Base-by-base conservation (phyloP, 2,329 filamentous ascomycete genomes). In the Claviceps sp. region DNA sequence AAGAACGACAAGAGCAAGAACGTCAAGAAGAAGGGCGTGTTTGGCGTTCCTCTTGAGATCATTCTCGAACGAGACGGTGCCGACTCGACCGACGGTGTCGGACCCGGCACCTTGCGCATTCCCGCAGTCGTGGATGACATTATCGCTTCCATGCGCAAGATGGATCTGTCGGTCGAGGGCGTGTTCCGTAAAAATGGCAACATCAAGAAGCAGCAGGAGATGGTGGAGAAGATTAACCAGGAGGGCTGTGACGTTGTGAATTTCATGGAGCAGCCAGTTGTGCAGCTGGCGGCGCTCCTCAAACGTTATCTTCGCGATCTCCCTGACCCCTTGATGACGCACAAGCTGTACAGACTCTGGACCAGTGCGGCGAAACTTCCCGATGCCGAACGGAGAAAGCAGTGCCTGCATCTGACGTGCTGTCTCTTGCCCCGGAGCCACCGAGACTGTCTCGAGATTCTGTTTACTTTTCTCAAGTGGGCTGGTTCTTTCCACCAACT, bases 171-270 rank as follows among this genome's bases (percentile, higher is more conserved):
- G 1, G 89, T 98, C 1, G 93, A 98, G 68, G 93, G 93, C 61
- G 90, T 98, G 22, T 98, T 98, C 80, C 84, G 93, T 60, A 98
- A 98, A 77, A 98, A 97, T 62, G 93, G 93, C 60, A 98, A 97
- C 68, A 96, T 98, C 71, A 91, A 93, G 67, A 87, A 90, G 59
- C 76, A 96, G 45, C 88, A 87, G 59, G 90, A 95, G 56, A 75
- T 94, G 6, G 84, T 89, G 41, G 88, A 94, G 52, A 76, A 84
- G 60, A 89, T 98, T 57, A 93, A 98, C 66, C 81, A 81, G 45
- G 85, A 89, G 51, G 91, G 89, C 43, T 87, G 86, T 55, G 89
- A 94, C 58, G 81, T 84, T 52, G 84, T 95, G 52, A 89, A 94
- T 64, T 79, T 97, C 61, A 87, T 84, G 62, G 84, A 87, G 57